Conservation (phyloP, 169 alveolate species). For the Cystoisospora suis region DNA sequence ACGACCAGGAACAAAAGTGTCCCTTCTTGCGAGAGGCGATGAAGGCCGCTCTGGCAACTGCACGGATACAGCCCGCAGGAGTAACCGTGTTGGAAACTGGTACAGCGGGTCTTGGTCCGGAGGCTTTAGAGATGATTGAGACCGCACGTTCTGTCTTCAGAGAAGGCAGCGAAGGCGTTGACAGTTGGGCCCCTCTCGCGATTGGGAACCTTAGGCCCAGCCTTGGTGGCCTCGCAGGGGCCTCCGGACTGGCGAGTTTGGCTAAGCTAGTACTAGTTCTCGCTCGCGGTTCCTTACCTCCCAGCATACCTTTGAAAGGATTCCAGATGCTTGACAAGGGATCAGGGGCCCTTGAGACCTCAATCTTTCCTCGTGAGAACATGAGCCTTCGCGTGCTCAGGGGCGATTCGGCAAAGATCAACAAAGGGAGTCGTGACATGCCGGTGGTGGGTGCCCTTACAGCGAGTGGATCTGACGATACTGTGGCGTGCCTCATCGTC, state of each 20-base stretch:
- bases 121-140: neutral
- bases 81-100: neutral
- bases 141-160: neutral
- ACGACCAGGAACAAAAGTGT: too few relatives aligned
- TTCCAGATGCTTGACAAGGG: too few relatives aligned
- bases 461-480: too few relatives aligned
- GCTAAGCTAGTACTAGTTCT: neutral
- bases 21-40: neutral
- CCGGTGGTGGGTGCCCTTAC: too few relatives aligned
- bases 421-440: too few relatives aligned
- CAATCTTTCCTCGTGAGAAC: neutral
- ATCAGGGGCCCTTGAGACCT: too few relatives aligned
- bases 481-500: too few relatives aligned
- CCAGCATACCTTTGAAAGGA: too few relatives aligned
- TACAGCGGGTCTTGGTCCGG: neutral
- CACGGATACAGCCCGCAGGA: neutral
- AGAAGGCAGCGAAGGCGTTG: neutral
- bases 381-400: neutral
- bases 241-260: conserved; percentile 3
- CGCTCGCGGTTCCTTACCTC: neutral
- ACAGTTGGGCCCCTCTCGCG: neutral
- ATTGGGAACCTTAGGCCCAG: neutral
- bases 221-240: neutral
- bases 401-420: too few relatives aligned
- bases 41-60: neutral